A percentile compares a stretch with the other conserved stretches of the same genome.
Conservation (phyloP, 2,329 filamentous ascomycete genomes). For the Verticillium nubilum region DNA sequence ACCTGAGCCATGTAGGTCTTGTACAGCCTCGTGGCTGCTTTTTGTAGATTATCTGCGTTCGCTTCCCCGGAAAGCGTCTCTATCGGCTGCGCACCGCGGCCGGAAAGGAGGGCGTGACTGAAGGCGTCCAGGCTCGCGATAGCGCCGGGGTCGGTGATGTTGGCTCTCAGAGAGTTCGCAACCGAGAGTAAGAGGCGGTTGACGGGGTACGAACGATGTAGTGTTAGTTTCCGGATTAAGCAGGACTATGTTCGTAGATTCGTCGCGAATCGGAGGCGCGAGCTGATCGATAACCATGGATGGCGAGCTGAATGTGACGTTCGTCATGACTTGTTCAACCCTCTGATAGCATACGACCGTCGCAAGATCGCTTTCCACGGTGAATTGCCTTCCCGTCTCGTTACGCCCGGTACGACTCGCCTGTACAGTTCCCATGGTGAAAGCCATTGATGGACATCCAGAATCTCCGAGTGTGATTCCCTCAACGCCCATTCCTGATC, state of each 20-base stretch:
- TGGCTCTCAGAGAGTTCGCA: not conserved
- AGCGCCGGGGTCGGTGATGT: not conserved
- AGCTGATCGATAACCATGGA: conserved; percentile 11
- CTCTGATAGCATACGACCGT: conserved; percentile 18
- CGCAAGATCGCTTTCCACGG: conserved; percentile 14
- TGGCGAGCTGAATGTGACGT: conserved; percentile 15
- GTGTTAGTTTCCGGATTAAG: not conserved
- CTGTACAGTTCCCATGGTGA: conserved; percentile 1
- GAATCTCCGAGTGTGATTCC: not conserved
- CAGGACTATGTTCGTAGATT: conserved; percentile 5
- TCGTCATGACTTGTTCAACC: conserved; percentile 14
- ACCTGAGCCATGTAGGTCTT: conserved; percentile 20
- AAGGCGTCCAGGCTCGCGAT: conserved; percentile 11
- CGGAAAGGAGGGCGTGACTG: conserved; percentile 12
- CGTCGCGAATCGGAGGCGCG: conserved; percentile 6
- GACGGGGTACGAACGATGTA: conserved; percentile 1
- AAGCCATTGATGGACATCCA: conserved; percentile 2
- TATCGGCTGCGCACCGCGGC: conserved; percentile 8
- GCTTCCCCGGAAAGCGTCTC: conserved; percentile 9
- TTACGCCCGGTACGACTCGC: conserved; percentile 2
- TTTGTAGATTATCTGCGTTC: conserved; percentile 11
- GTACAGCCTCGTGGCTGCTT: conserved; percentile 15
- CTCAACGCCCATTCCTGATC: not conserved
- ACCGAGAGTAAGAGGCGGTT: not conserved
- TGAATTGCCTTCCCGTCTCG: conserved; percentile 5